Evolutionary conservation across 108 stramenopile species (phyloP), one percentile per base, ranked within the genome.

Genomic region (Nitzschia inconspicua): DNA sequence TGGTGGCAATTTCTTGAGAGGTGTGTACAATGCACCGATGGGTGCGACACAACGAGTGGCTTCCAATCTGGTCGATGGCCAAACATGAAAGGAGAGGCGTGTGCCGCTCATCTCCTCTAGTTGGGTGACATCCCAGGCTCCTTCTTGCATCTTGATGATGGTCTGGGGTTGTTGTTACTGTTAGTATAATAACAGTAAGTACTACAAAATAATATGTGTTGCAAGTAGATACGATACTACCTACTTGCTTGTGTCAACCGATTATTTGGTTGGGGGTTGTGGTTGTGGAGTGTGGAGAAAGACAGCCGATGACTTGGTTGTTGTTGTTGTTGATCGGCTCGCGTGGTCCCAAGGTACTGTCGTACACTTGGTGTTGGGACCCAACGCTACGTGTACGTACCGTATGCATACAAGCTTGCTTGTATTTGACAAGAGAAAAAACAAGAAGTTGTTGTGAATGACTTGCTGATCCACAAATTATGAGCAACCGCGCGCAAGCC

Each of bases 21-120:
- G 99, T 23, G 97, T 96, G 80, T 98, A 95, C 67, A 99, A 79
- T 19, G 95, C 93, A 14, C 95, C 99, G 14, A 98, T 64, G 34
- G 99, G 99, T 5, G 96, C 98, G 26, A 99, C 97, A 54, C 93
- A 92, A 7, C 97, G 79, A 3, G 95, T 96, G 2, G 98, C 99
- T 68, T 99, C 99, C 43, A 98, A 73, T 11, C 96, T 78, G 18
- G 84, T 78, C 52, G 83, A 85, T 0, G 99, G 99, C 97, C 97
- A 98, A 61, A 82, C 84, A 72, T 98, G 97, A 77, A 96, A 99
- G 48, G 88, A 87, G 55, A 98, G 88, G 25, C 98, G 93, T 30
- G 89, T 62, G 25, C 97, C 97, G 57, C 93, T 80, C 56, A 78
- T 69, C 47, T 87, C 93, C 69, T 94, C 93, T 34, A 76, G 57